A percentile compares a stretch with the other conserved stretches of the same genome.
These are phyloP conservation scores for Ceratocystis alfenasii DNA, from an alignment of 2,329 filamentous ascomycete genomes.

Conservation along the genomic window DNA sequence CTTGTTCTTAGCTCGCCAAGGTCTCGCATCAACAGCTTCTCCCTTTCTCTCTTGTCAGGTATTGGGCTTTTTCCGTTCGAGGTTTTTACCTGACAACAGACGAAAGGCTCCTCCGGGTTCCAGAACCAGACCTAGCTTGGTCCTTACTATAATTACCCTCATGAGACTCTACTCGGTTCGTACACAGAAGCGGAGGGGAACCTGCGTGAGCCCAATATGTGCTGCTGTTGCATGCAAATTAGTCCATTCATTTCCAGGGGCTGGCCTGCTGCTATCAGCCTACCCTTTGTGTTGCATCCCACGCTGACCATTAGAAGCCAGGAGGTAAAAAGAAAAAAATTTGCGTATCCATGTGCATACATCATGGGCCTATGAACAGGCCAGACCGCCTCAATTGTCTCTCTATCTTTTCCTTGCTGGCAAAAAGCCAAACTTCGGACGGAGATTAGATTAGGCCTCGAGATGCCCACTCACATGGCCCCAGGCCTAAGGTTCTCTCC, in stretches of 20 bases:
- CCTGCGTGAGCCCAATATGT: not conserved
- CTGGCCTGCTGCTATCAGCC: not conserved
- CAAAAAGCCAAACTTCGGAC: conserved; percentile 8
- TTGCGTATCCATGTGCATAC: not conserved
- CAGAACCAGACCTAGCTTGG: not conserved
- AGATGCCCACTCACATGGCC: not conserved
- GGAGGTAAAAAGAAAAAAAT: too few relatives aligned
- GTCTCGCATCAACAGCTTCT: not conserved
- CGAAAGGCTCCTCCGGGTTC: not conserved
- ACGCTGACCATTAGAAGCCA: not conserved
- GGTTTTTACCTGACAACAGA: not conserved
- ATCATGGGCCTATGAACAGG: not conserved
- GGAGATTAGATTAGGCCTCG: conserved; percentile 8
- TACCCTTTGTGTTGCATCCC: not conserved
- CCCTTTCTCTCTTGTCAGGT: not conserved
- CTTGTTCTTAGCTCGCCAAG: not conserved
- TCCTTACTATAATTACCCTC: conserved; percentile 5
- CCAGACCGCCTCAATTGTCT: not conserved
- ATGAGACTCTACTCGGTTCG: not conserved
- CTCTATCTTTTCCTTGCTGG: not conserved
- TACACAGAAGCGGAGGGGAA: not conserved
- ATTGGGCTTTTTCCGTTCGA: too few relatives aligned
- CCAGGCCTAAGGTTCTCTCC: not conserved
- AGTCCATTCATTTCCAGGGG: not conserved
- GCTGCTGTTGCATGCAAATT: not conserved